These are phyloP conservation scores for Sicyos edulis DNA, from an alignment of 306 rosid genomes.

Conservation along the genomic window DNA sequence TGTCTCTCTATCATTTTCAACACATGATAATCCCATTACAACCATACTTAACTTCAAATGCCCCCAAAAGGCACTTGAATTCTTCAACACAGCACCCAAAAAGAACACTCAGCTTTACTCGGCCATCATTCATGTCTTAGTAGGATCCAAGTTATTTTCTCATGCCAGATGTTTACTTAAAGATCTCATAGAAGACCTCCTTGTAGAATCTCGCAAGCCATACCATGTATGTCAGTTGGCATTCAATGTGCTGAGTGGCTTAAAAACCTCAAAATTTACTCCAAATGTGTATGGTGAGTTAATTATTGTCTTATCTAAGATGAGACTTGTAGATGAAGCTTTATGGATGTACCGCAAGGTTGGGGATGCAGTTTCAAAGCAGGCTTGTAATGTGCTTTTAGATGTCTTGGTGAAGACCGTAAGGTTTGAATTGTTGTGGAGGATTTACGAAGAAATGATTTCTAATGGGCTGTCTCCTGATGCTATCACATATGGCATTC, in stretches of 20 bases:
- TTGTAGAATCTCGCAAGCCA: constrained; percentile 33
- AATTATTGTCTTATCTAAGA: constrained; percentile 37
- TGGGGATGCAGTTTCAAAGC: constrained; percentile 31
- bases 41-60: constrained; percentile 30
- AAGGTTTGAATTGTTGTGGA: constrained; percentile 42
- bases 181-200: constrained; percentile 37
- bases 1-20: constrained; percentile 12
- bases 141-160: constrained; percentile 29
- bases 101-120: constrained; percentile 31
- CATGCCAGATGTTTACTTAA: constrained; percentile 45
- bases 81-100: constrained; percentile 26
- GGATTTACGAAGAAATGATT: constrained; percentile 36
- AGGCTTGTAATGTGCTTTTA: constrained; percentile 56
- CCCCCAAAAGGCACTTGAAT: constrained; percentile 31
- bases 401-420: constrained; percentile 40
- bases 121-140: constrained; percentile 37
- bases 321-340: constrained; percentile 52
- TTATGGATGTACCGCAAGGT: constrained; percentile 34
- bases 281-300: constrained; percentile 38
- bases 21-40: constrained; percentile 20
- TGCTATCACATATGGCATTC: constrained; percentile 47
- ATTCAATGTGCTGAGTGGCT: constrained; percentile 35
- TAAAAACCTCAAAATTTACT: constrained; percentile 27
- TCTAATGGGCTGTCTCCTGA: constrained; percentile 45
- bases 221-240: constrained; percentile 25